Percentiles rank a stretch among this genome's conserved stretches.
Conservation (phyloP, 2,329 filamentous ascomycete genomes). For the Hawksworthiomyces lignivorus region DNA sequence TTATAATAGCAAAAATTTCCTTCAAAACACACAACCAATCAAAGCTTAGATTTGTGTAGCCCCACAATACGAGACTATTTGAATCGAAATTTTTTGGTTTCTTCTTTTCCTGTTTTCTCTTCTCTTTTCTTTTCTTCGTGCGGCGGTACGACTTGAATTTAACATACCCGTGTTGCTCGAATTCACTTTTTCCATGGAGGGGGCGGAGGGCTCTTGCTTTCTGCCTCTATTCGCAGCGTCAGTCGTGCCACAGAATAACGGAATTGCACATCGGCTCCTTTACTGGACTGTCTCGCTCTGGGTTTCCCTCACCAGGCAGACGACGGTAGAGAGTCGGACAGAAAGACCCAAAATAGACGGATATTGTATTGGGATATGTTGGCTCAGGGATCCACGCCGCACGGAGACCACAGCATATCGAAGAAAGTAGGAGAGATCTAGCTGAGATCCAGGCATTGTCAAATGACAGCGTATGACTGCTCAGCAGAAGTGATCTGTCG, state of each 20-base stretch:
- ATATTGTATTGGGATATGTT: constrained; percentile 1
- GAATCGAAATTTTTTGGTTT: constrained; percentile 11
- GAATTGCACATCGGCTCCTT: constrained; percentile 66
- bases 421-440: no score
- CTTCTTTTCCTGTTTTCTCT: constrained; percentile 29
- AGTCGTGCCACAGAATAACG: constrained; percentile 70
- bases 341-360: not conserved
- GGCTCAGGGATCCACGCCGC: constrained; percentile 9
- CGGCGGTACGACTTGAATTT: constrained; percentile 59
- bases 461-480: no score
- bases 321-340: constrained; percentile 34
- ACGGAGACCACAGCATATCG: constrained; percentile 13
- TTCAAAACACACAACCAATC: no score
- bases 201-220: constrained; percentile 20
- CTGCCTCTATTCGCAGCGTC: constrained; percentile 60
- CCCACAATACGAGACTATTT: constrained; percentile 12
- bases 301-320: constrained; percentile 14
- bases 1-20: no score
- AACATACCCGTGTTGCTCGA: constrained; percentile 72
- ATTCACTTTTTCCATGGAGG: constrained; percentile 28
- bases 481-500: no score
- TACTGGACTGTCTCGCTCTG: constrained; percentile 32
- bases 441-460: no score
- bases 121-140: constrained; percentile 61
- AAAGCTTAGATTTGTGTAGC: not conserved